These are phyloP conservation scores for Ambrosiella cleistominuta DNA, from an alignment of 2,329 filamentous ascomycete genomes.

Conservation along the genomic window DNA sequence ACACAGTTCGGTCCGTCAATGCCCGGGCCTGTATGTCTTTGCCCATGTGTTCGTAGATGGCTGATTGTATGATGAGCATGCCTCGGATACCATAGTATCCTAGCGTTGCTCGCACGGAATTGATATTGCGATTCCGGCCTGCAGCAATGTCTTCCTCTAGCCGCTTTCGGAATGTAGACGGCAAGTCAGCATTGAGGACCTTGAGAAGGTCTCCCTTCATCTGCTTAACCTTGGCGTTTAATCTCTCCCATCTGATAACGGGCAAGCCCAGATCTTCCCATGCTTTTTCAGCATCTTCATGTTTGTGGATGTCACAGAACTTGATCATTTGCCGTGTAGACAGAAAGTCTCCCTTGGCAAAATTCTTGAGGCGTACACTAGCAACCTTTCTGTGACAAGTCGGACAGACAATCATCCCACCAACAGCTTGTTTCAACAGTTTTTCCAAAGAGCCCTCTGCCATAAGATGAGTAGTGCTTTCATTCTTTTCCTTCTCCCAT, in stretches of 20 bases:
- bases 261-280: slow-evolving; percentile 46
- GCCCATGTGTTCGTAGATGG: slow-evolving; percentile 43
- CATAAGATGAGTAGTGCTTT: neutral
- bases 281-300: slow-evolving; percentile 29
- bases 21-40: slow-evolving; percentile 42
- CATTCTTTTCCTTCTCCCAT: neutral
- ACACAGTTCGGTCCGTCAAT: slow-evolving; percentile 46
- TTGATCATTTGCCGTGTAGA: slow-evolving; percentile 39
- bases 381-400: slow-evolving; percentile 48
- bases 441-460: neutral
- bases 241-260: slow-evolving; percentile 45
- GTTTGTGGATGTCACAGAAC: slow-evolving; percentile 49
- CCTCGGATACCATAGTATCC: slow-evolving; percentile 76
- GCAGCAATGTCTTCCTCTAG: slow-evolving; percentile 37
- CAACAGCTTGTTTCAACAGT: neutral
- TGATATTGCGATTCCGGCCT: slow-evolving; percentile 42
- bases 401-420: slow-evolving; percentile 31
- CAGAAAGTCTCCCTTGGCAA: slow-evolving; percentile 30
- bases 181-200: slow-evolving; percentile 37
- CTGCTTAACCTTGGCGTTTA: slow-evolving; percentile 39
- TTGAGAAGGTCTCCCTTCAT: slow-evolving; percentile 38
- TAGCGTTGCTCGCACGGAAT: slow-evolving; percentile 39
- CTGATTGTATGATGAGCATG: slow-evolving; percentile 52
- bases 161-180: slow-evolving; percentile 42
- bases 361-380: slow-evolving; percentile 32